phyloP scores from a whole-genome alignment of 2,329 filamentous ascomycete species.

The Blastomyces silverae region DNA sequence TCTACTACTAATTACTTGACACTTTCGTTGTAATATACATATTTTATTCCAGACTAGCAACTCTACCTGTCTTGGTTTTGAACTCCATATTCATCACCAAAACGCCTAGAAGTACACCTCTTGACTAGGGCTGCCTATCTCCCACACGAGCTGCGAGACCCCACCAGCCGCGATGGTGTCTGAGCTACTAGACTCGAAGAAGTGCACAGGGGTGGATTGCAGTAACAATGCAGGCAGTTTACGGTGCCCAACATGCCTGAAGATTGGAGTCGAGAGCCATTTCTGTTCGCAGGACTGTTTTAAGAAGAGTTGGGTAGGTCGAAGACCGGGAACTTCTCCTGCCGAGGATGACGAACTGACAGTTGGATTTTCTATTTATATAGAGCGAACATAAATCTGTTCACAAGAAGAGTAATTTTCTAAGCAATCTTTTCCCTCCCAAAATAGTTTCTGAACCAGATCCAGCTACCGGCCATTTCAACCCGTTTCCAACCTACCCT shows the following conservation, averaged over 20 bases:
- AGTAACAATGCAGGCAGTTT: constrained; percentile 75
- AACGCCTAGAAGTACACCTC: not conserved
- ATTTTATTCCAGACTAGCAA: not conserved
- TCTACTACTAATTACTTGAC: not conserved
- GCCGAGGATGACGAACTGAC: not conserved
- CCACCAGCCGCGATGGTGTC: constrained; percentile 22
- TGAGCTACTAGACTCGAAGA: constrained; percentile 33
- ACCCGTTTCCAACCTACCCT: constrained; percentile 82
- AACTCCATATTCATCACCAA: not conserved
- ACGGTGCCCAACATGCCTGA: constrained; percentile 93
- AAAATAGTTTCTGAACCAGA: constrained; percentile 85
- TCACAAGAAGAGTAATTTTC: constrained; percentile 73
- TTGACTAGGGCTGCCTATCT: not conserved
- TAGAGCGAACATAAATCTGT: constrained; percentile 74
- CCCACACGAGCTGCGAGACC: not conserved
- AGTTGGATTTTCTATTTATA: constrained; percentile 19
- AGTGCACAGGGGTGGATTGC: constrained; percentile 76
- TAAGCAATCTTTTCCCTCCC: constrained; percentile 67
- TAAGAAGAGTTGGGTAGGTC: constrained; percentile 90
- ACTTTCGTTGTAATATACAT: not conserved
- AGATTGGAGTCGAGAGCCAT: constrained; percentile 81
- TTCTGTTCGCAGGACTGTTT: constrained; percentile 99
- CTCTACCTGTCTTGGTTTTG: not conserved
- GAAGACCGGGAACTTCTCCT: not conserved
- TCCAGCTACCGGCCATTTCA: constrained; percentile 81